Percentiles rank a stretch among this genome's conserved stretches.
Evolutionary conservation across 208 protist genomes (phyloP).

Genomic region (Leishmania major): DNA sequence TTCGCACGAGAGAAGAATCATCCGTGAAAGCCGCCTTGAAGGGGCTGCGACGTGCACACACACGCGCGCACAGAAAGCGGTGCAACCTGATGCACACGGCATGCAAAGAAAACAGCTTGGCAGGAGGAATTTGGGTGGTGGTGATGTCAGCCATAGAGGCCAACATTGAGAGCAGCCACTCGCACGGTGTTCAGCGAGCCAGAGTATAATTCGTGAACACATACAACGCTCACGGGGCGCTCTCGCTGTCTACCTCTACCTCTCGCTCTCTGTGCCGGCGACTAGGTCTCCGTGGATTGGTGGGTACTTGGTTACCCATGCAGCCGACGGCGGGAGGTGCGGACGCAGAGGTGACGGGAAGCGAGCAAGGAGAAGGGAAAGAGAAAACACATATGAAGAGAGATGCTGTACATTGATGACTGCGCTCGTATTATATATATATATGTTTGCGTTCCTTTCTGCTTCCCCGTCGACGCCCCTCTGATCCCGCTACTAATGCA

Average conservation of each 20-base stretch:
- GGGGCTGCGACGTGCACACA: background rate
- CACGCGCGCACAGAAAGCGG: background rate
- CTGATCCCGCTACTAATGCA: background rate
- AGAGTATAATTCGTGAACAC: background rate
- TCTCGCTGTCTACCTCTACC: background rate
- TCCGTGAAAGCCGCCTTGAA: background rate
- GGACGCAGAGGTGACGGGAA: background rate
- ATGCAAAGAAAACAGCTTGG: background rate
- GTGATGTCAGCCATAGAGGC: background rate
- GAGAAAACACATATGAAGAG: background rate
- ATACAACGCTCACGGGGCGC: background rate
- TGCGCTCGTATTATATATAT: background rate
- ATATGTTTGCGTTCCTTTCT: too few relatives aligned
- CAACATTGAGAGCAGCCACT: background rate
- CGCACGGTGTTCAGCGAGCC: background rate
- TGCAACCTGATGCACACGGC: background rate
- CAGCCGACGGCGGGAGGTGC: background rate
- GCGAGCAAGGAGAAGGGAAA: background rate
- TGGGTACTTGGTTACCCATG: background rate
- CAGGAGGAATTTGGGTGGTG: background rate
- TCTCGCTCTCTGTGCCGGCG: background rate
- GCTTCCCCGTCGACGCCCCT: background rate
- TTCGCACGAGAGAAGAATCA: background rate
- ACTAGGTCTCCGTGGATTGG: background rate
- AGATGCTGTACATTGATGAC: constrained; percentile 6